These are phyloP conservation scores for Linum trigynum DNA, from an alignment of 345 rosid species.

Conservation along the genomic window DNA sequence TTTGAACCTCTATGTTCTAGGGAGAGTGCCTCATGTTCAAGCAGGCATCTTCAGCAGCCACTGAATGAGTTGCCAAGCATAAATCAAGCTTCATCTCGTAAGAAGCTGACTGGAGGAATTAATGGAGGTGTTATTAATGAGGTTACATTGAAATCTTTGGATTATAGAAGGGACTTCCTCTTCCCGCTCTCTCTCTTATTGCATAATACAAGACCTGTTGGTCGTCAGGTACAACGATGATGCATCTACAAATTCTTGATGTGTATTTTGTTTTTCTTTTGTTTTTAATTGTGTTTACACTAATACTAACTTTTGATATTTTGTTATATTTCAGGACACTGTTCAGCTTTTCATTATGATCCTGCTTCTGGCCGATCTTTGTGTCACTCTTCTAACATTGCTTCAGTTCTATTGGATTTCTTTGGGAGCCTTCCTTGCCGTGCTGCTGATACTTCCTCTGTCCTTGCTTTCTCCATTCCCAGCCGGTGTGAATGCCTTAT, in stretches of 20 bases:
- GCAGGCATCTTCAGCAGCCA: conserved; percentile 39
- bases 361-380: conserved; percentile 82
- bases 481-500: conserved; percentile 89
- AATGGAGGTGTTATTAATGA: conserved; percentile 81
- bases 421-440: conserved; percentile 72
- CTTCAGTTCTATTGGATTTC: conserved; percentile 91
- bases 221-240: conserved; percentile 59
- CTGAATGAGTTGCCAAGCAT: conserved; percentile 46
- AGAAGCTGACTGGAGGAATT: conserved; percentile 78
- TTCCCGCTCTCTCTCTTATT: conserved; percentile 71
- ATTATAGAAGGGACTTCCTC: conserved; percentile 57
- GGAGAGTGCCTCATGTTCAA: conserved; percentile 35
- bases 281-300: conserved; percentile 6
- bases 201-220: conserved; percentile 81
- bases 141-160: conserved; percentile 60
- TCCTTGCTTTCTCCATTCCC: conserved; percentile 87
- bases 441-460: conserved; percentile 84
- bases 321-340: conserved; percentile 51
- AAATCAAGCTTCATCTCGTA: conserved; percentile 66
- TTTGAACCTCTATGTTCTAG: conserved; percentile 28
- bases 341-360: conserved; percentile 68
- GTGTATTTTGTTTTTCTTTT: background rate
- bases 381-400: conserved; percentile 71
- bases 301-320: too few relatives aligned
- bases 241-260: conserved; percentile 3